A percentile compares a stretch with the other conserved stretches of the same genome.
These are phyloP conservation scores for Colletotrichum theobromicola DNA, from an alignment of 2,329 filamentous ascomycete species.

Conservation along the genomic window DNA sequence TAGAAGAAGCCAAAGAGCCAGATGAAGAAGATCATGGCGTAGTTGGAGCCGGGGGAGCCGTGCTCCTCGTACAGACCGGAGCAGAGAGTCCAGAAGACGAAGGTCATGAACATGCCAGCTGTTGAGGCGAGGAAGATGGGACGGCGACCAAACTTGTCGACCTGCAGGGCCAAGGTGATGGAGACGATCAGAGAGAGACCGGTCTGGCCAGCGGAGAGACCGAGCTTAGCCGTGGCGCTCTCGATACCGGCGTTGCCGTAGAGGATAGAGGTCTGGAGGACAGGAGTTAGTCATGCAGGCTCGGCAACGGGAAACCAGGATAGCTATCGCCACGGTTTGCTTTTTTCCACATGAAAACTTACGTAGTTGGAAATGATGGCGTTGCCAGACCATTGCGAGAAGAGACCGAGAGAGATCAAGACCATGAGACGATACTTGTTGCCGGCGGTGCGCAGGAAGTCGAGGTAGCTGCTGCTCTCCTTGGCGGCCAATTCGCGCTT, in stretches of 20 bases:
- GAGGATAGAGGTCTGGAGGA: constrained; percentile 43
- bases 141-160: constrained; percentile 60
- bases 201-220: constrained; percentile 51
- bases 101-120: constrained; percentile 50
- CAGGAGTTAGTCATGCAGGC: background rate
- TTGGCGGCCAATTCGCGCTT: constrained; percentile 53
- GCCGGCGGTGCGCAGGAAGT: constrained; percentile 60
- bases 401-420: constrained; percentile 59
- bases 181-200: constrained; percentile 58
- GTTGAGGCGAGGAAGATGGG: constrained; percentile 57
- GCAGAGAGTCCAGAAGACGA: constrained; percentile 55
- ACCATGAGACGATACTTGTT: constrained; percentile 61
- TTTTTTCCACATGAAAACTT: background rate
- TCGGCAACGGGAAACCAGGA: background rate
- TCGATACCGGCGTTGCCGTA: constrained; percentile 59
- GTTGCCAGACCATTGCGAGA: constrained; percentile 67
- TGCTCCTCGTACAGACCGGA: constrained; percentile 50
- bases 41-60: constrained; percentile 35
- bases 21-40: constrained; percentile 49
- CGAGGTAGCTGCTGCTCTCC: constrained; percentile 53
- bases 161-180: constrained; percentile 54
- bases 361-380: constrained; percentile 63
- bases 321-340: background rate
- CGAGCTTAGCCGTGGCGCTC: constrained; percentile 48
- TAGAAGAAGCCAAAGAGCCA: constrained; percentile 51